These are phyloP conservation scores for Fonsecaea monophora DNA, from an alignment of 2,329 filamentous ascomycete species.

Conservation along the genomic window DNA sequence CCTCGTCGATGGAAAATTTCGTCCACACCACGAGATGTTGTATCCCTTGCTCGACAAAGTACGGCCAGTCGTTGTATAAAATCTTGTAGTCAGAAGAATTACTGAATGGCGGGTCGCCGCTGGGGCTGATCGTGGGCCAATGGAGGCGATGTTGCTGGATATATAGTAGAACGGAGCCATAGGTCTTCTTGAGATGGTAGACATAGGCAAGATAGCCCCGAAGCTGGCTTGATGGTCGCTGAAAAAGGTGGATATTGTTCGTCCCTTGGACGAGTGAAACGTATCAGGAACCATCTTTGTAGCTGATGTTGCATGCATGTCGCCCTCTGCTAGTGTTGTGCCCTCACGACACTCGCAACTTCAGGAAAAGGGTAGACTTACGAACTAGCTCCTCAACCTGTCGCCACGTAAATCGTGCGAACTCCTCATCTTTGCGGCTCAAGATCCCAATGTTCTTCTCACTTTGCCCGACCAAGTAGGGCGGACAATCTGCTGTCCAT, in stretches of 20 bases:
- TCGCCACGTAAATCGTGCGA: conserved; percentile 70
- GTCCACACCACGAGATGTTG: conserved; percentile 92
- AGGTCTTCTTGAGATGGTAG: conserved; percentile 65
- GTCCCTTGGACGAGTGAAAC: conserved; percentile 48
- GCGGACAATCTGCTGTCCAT: conserved; percentile 72
- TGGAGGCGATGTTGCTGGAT: conserved; percentile 72
- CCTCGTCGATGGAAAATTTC: conserved; percentile 79
- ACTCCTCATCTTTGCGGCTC: conserved; percentile 71
- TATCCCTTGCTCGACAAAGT: conserved; percentile 78
- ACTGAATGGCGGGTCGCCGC: conserved; percentile 51
- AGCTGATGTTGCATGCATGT: background rate
- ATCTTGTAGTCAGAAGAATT: conserved; percentile 64
- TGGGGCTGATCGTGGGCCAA: conserved; percentile 64
- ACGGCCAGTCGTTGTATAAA: conserved; percentile 92
- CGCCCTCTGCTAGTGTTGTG: background rate
- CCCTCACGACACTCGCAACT: background rate
- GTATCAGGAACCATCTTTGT: background rate
- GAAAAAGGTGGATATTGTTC: conserved; percentile 78
- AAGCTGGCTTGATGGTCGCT: conserved; percentile 76
- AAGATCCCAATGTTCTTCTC: conserved; percentile 75
- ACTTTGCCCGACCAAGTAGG: conserved; percentile 68
- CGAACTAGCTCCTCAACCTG: conserved; percentile 69
- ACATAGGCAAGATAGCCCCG: conserved; percentile 78
- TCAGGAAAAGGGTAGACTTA: conserved; percentile 38
- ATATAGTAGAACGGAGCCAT: conserved; percentile 81